These are phyloP conservation scores for Paramecium caudatum DNA, from an alignment of 73 alveolate species.

Conservation along the genomic window DNA sequence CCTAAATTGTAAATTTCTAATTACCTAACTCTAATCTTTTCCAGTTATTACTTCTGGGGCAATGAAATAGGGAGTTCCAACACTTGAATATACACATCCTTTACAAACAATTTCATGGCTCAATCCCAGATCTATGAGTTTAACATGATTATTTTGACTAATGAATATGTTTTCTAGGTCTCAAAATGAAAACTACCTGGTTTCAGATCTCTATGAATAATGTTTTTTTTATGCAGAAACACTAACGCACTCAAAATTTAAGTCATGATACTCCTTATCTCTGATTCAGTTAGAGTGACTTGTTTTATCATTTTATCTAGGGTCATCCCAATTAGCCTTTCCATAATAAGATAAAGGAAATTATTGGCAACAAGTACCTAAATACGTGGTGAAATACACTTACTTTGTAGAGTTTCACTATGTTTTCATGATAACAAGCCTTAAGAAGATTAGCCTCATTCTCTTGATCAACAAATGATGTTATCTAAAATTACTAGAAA, in stretches of 20 bases:
- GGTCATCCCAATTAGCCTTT: not conserved
- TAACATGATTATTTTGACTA: not conserved
- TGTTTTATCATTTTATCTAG: conserved; percentile 51
- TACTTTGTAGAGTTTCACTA: conserved; percentile 32
- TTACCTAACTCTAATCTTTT: not conserved
- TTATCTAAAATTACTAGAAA: not conserved
- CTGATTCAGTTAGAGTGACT: not conserved
- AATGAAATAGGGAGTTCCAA: conserved; percentile 40
- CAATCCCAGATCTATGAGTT: conserved; percentile 44
- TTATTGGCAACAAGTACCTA: conserved; percentile 49
- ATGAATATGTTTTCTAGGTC: conserved; percentile 26
- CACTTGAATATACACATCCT: conserved; percentile 39
- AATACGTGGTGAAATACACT: not conserved
- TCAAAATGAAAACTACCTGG: not conserved
- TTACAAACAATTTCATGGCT: conserved; percentile 46
- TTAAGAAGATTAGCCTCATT: conserved; percentile 45
- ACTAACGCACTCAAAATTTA: conserved; percentile 48
- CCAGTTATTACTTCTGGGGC: conserved; percentile 52
- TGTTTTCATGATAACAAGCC: conserved; percentile 18
- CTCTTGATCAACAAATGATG: conserved; percentile 50
- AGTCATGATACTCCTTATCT: conserved; percentile 22
- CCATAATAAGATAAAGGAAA: conserved; percentile 38
- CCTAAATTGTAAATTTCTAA: not conserved
- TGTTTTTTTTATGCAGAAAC: conserved; percentile 33
- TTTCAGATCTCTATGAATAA: conserved; percentile 34